Evolutionary conservation across 2,329 filamentous ascomycete genomes (phyloP).

Genomic region (Fusarium continuum): DNA sequence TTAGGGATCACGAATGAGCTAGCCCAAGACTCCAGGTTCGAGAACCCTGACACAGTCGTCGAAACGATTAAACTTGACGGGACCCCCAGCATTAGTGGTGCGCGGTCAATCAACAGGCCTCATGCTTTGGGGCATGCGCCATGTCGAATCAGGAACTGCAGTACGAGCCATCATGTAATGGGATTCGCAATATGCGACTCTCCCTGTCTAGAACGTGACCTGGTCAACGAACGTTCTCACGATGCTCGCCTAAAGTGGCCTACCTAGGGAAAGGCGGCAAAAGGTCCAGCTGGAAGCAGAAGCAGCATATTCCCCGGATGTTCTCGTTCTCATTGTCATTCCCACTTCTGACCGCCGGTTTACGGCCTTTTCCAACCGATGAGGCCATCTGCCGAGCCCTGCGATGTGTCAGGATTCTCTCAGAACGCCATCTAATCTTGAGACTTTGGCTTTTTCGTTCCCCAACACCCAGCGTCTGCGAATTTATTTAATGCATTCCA

Average conservation of each 20-base stretch:
- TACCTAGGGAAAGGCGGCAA: slow-evolving; percentile 5
- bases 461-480: background rate
- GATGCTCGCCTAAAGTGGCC: slow-evolving; percentile 7
- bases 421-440: background rate
- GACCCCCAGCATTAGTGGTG: slow-evolving; percentile 19
- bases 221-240: background rate
- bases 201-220: slow-evolving; percentile 11
- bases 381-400: background rate
- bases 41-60: slow-evolving; percentile 27
- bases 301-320: background rate
- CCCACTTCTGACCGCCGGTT: slow-evolving; percentile 29
- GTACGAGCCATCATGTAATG: slow-evolving; percentile 32
- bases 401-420: slow-evolving; percentile 15
- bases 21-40: slow-evolving; percentile 23
- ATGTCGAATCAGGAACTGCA: slow-evolving; percentile 27
- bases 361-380: background rate
- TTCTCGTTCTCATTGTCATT: too few species aligned
- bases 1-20: slow-evolving; percentile 9
- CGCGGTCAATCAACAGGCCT: slow-evolving; percentile 5
- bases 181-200: slow-evolving; percentile 25
- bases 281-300: slow-evolving; percentile 9
- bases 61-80: slow-evolving; percentile 24
- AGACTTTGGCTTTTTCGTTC: slow-evolving; percentile 5
- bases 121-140: slow-evolving; percentile 20
- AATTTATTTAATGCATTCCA: background rate